These are phyloP conservation scores for Thielaviopsis punctulata DNA, from an alignment of 2,329 filamentous ascomycete species.

Conservation along the genomic window DNA sequence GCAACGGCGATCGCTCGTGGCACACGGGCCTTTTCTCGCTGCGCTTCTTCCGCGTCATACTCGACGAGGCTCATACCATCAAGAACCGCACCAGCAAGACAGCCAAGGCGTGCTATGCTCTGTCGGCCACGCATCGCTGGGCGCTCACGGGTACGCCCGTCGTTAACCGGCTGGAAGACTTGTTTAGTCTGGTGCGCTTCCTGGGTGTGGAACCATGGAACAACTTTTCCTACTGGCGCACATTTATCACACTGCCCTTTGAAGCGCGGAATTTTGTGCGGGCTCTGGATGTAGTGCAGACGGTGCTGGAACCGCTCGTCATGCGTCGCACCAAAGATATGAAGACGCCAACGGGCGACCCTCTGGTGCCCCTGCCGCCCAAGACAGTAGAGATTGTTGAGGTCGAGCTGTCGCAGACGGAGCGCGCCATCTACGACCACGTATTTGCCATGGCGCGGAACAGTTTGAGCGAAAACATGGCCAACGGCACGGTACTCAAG, in stretches of 20 bases:
- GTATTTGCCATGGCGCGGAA: slow-evolving; percentile 71
- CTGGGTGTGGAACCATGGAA: slow-evolving; percentile 92
- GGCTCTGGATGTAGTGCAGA: slow-evolving; percentile 91
- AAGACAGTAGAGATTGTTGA: slow-evolving; percentile 74
- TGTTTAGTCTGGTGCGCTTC: slow-evolving; percentile 87
- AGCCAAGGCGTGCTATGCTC: slow-evolving; percentile 82
- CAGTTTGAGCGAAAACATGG: slow-evolving; percentile 71
- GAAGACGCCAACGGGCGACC: slow-evolving; percentile 71
- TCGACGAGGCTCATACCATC: slow-evolving; percentile 90
- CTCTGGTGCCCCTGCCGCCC: slow-evolving; percentile 63
- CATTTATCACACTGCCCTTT: slow-evolving; percentile 93
- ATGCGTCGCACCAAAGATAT: slow-evolving; percentile 93
- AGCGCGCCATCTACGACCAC: slow-evolving; percentile 83
- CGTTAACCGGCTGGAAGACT: slow-evolving; percentile 84
- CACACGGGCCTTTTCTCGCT: slow-evolving; percentile 73
- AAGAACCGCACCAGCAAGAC: slow-evolving; percentile 86
- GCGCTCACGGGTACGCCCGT: slow-evolving; percentile 89
- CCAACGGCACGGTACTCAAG: slow-evolving; percentile 84
- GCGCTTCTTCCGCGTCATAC: slow-evolving; percentile 84
- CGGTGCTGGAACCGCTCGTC: slow-evolving; percentile 87
- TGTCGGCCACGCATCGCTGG: slow-evolving; percentile 77
- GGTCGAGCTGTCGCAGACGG: slow-evolving; percentile 67
- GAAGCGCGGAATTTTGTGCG: slow-evolving; percentile 89
- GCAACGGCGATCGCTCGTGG: slow-evolving; percentile 45
- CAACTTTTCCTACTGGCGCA: slow-evolving; percentile 98